Percentiles rank a stretch among this genome's conserved stretches.
These are phyloP conservation scores for Xylariaceae sp. DNA, from an alignment of 2,329 filamentous ascomycete species.

Conservation along the genomic window DNA sequence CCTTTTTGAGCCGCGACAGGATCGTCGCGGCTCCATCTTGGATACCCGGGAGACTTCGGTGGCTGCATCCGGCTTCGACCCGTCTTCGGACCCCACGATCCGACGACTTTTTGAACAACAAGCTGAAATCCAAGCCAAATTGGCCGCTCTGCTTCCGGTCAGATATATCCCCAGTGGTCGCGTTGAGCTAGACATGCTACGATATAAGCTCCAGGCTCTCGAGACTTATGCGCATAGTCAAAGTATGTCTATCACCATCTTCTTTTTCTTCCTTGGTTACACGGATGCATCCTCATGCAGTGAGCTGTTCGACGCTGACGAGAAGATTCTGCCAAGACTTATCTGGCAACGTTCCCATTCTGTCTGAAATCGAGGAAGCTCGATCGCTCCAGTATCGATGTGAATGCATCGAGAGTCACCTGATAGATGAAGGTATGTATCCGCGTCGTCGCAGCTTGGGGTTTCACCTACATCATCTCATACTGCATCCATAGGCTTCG, in stretches of 20 bases:
- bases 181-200: constrained; percentile 61
- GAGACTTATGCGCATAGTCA: constrained; percentile 56
- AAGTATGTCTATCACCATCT: constrained; percentile 50
- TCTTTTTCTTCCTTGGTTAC: constrained; percentile 6
- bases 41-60: constrained; percentile 40
- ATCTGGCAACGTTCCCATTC: constrained; percentile 49
- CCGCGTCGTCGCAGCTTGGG: constrained; percentile 4
- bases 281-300: constrained; percentile 1
- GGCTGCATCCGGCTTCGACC: constrained; percentile 44
- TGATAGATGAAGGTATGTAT: constrained; percentile 55
- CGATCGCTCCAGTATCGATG: constrained; percentile 63
- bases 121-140: constrained; percentile 59
- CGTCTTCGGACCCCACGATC: constrained; percentile 52
- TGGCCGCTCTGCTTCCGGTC: constrained; percentile 55
- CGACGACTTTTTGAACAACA: constrained; percentile 58
- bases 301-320: constrained; percentile 19
- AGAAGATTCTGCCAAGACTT: constrained; percentile 44
- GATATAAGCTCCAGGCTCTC: constrained; percentile 60
- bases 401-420: constrained; percentile 62
- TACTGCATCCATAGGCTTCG: constrained; percentile 46
- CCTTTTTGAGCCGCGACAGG: constrained; percentile 42
- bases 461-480: constrained; percentile 18
- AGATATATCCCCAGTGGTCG: constrained; percentile 56
- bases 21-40: constrained; percentile 43
- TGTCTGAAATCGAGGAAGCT: constrained; percentile 64